phyloP scores from a whole-genome alignment of 306 rosid genomes.

The Cicer arietinum region DNA sequence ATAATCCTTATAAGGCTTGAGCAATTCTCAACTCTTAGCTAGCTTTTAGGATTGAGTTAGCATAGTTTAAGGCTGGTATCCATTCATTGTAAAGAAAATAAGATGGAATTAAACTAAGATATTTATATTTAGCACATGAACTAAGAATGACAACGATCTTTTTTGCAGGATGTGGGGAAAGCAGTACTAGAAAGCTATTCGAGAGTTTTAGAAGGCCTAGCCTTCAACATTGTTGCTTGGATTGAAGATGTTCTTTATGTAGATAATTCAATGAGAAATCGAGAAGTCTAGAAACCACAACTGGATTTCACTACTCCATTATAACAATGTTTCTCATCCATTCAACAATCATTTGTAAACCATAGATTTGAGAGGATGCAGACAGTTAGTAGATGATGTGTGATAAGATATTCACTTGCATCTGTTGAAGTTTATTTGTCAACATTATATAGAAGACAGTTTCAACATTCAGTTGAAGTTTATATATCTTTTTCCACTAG shows the following conservation, averaged over 20 bases:
- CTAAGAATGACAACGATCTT: constrained; percentile 3
- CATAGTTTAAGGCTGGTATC: not conserved
- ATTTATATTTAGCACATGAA: constrained; percentile 9
- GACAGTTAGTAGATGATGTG: constrained; percentile 25
- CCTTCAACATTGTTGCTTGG: constrained; percentile 84
- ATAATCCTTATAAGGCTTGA: not conserved
- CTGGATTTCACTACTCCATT: constrained; percentile 16
- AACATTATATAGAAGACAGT: constrained; percentile 3
- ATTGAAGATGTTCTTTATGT: constrained; percentile 70
- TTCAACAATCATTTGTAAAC: constrained; percentile 19
- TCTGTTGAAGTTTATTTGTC: constrained; percentile 33
- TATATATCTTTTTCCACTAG: not conserved
- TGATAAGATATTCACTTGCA: constrained; percentile 35
- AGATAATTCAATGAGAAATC: constrained; percentile 55
- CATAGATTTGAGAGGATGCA: constrained; percentile 17
- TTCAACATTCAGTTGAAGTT: constrained; percentile 19
- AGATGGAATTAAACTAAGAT: not conserved
- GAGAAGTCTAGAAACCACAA: constrained; percentile 48
- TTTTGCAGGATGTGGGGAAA: constrained; percentile 77
- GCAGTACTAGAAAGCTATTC: constrained; percentile 77
- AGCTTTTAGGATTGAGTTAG: no score
- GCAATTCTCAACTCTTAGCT: not conserved
- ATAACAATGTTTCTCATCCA: constrained; percentile 24
- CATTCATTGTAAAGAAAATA: constrained; percentile 12
- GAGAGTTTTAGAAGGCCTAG: constrained; percentile 73